Percentiles rank a stretch among this genome's conserved stretches.
Conservation (phyloP, 2,329 filamentous ascomycete species). For the Raffaelea ambrosiae region DNA sequence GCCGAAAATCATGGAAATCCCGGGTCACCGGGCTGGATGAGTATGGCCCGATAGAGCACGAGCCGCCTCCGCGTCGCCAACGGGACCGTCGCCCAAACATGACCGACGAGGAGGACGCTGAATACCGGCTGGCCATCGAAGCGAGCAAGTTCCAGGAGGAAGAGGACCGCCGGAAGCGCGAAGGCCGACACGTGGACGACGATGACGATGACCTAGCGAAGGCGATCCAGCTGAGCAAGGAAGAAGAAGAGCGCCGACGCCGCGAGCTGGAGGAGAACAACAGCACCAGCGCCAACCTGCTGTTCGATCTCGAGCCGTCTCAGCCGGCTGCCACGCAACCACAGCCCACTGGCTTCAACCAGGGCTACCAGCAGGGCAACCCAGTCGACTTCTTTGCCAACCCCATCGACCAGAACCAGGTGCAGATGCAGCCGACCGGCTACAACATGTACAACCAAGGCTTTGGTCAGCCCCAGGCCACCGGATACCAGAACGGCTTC, state of each 20-base stretch:
- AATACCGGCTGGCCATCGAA: slow-evolving; percentile 85
- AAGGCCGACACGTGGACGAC: slow-evolving; percentile 38
- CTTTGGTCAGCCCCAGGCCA: slow-evolving; percentile 37
- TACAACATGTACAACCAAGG: slow-evolving; percentile 46
- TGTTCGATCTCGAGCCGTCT: slow-evolving; percentile 74
- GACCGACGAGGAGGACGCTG: slow-evolving; percentile 74
- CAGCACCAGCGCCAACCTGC: slow-evolving; percentile 57
- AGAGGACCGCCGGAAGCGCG: slow-evolving; percentile 71
- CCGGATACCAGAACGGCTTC: slow-evolving; percentile 56
- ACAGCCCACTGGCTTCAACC: slow-evolving; percentile 84
- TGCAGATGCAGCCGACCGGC: slow-evolving; percentile 73
- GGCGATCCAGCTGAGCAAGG: slow-evolving; percentile 88
- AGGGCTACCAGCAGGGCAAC: slow-evolving; percentile 94
- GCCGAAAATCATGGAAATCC: slow-evolving; percentile 93
- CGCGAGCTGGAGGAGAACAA: slow-evolving; percentile 60
- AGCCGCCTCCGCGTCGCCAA: slow-evolving; percentile 31
- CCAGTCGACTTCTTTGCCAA: slow-evolving; percentile 98
- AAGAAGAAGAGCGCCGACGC: slow-evolving; percentile 84
- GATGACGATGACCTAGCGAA: slow-evolving; percentile 88
- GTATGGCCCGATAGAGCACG: slow-evolving; percentile 42
- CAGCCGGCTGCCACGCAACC: slow-evolving; percentile 47
- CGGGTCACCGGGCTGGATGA: slow-evolving; percentile 91
- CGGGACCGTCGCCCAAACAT: slow-evolving; percentile 37
- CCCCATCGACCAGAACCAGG: slow-evolving; percentile 70
- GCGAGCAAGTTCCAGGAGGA: slow-evolving; percentile 94